These are phyloP conservation scores for Backusella parvicylindrica DNA, from an alignment of 192 early-diverging fungal species.

Conservation along the genomic window DNA sequence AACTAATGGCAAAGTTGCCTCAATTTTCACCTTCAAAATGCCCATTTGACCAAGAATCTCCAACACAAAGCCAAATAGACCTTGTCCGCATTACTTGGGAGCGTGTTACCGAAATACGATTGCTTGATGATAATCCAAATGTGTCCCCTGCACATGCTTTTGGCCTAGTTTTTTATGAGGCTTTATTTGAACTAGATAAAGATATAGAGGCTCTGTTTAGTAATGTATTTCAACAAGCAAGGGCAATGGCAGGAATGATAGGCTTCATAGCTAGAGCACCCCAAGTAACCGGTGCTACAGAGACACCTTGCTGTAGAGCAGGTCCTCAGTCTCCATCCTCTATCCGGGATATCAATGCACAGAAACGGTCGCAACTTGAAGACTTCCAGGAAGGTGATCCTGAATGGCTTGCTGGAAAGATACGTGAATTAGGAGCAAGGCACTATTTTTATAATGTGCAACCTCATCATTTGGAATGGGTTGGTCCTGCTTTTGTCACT, in stretches of 20 bases:
- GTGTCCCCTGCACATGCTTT: conserved; percentile 24
- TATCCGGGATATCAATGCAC: conserved; percentile 9
- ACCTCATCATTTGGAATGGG: conserved; percentile 13
- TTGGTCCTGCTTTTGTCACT: conserved; percentile 17
- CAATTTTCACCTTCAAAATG: background rate
- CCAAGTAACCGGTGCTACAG: background rate
- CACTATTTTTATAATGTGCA: conserved; percentile 22
- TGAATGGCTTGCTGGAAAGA: conserved; percentile 3
- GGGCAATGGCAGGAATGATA: conserved; percentile 28
- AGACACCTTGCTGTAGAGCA: background rate
- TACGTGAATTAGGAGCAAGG: conserved; percentile 23
- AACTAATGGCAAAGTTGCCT: background rate
- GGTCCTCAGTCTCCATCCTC: background rate
- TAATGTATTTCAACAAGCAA: conserved; percentile 27
- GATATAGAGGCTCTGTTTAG: conserved; percentile 13
- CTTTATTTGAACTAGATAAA: conserved; percentile 22
- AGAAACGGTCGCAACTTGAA: background rate
- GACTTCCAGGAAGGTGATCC: background rate
- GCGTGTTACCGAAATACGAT: conserved; percentile 12
- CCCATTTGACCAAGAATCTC: background rate
- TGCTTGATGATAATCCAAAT: background rate
- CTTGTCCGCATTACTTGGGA: conserved; percentile 19
- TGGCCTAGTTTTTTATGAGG: conserved; percentile 16
- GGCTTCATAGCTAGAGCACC: conserved; percentile 15
- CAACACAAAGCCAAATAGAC: conserved; percentile 20